A percentile compares a stretch with the other conserved stretches of the same genome.
Conservation (phyloP, 2,329 filamentous ascomycete species). For the Aspergillus aculeatus region DNA sequence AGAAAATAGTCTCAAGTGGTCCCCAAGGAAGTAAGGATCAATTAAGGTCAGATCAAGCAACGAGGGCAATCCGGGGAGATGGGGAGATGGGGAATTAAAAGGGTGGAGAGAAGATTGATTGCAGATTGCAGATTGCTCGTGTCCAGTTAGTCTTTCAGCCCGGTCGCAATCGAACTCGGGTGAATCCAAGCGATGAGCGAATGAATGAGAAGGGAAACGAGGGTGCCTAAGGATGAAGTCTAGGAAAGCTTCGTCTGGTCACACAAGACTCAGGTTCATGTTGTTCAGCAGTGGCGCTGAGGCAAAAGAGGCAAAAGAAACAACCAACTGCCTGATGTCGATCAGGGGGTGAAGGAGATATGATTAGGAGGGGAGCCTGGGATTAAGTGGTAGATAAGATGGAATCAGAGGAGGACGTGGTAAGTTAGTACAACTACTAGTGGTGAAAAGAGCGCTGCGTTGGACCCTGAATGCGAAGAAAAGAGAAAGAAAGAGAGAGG, state of each 20-base stretch:
- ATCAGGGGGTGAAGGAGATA: not conserved
- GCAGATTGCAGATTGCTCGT: not conserved
- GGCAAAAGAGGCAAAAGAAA: not conserved
- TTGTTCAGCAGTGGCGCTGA: not conserved
- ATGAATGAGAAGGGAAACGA: not conserved
- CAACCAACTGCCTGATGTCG: not conserved
- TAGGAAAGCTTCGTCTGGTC: constrained; percentile 2
- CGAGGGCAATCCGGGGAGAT: constrained; percentile 6
- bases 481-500: not conserved
- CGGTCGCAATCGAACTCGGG: not conserved
- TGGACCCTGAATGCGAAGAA: constrained; percentile 1
- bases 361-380: not conserved
- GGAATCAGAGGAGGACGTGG: no score
- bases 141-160: not conserved
- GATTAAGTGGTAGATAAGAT: not conserved
- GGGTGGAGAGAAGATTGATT: not conserved
- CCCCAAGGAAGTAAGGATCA: not conserved
- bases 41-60: not conserved
- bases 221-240: constrained; percentile 1
- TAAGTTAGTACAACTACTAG: no score
- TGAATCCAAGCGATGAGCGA: not conserved
- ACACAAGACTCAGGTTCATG: constrained; percentile 1
- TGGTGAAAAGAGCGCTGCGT: not conserved
- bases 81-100: constrained; percentile 4
- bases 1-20: not conserved